phyloP scores from a whole-genome alignment of 1,284 basidiomycete species.

The Ceratobasidium sp. region DNA sequence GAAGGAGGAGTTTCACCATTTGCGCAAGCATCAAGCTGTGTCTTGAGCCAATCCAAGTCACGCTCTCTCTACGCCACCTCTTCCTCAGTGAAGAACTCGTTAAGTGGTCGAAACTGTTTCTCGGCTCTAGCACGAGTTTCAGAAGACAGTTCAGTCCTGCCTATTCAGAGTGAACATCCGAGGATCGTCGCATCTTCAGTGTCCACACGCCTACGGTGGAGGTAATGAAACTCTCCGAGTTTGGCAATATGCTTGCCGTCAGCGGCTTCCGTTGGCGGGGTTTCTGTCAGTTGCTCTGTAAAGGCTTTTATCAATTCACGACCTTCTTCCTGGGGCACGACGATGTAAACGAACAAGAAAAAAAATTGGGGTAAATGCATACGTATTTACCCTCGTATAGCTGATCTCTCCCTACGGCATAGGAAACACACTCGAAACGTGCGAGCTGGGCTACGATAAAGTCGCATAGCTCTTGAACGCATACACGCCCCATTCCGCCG shows the following conservation, averaged over 20 bases:
- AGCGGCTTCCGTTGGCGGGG: neutral
- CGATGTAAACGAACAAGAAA: neutral
- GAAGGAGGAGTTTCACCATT: slow-evolving; percentile 46
- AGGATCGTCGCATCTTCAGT: slow-evolving; percentile 50
- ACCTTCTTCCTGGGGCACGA: neutral
- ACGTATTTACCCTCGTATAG: slow-evolving; percentile 41
- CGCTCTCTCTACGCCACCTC: slow-evolving; percentile 47
- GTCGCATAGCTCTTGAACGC: slow-evolving; percentile 48
- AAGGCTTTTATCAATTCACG: slow-evolving; percentile 22
- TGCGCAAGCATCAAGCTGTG: slow-evolving; percentile 44
- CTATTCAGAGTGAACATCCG: slow-evolving; percentile 55
- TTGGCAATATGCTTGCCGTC: neutral
- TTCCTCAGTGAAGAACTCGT: slow-evolving; percentile 45
- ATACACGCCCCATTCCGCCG: slow-evolving; percentile 51
- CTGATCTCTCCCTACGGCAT: slow-evolving; percentile 52
- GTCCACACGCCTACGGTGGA: slow-evolving; percentile 51
- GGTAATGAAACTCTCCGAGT: slow-evolving; percentile 49
- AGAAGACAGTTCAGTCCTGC: slow-evolving; percentile 45
- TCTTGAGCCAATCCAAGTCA: slow-evolving; percentile 50
- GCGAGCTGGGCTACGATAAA: slow-evolving; percentile 49
- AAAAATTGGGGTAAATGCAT: neutral
- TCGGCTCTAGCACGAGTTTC: slow-evolving; percentile 46
- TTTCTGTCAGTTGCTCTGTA: slow-evolving; percentile 23
- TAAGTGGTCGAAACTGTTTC: slow-evolving; percentile 50
- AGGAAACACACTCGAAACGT: slow-evolving; percentile 50